Conservation (phyloP, 2,329 filamentous ascomycete species). For the Penicillium sp. region DNA sequence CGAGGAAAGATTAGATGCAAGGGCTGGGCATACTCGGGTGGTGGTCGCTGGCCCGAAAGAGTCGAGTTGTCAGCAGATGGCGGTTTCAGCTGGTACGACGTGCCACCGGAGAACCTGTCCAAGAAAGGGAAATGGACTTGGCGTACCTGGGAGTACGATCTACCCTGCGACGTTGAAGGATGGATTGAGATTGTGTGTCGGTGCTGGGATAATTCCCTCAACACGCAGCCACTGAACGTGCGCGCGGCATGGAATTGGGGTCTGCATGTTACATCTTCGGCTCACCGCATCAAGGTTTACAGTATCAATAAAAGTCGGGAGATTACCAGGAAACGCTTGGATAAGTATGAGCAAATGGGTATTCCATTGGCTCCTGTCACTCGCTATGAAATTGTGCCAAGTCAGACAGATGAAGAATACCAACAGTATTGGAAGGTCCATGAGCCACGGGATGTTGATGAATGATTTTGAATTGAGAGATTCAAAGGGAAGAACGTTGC, state of each 20-base stretch:
- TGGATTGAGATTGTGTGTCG: slow-evolving; percentile 62
- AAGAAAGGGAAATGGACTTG: slow-evolving; percentile 65
- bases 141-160: slow-evolving; percentile 63
- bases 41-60: slow-evolving; percentile 61
- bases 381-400: slow-evolving; percentile 30
- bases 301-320: slow-evolving; percentile 35
- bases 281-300: slow-evolving; percentile 41
- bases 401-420: slow-evolving; percentile 32
- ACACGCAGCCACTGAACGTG: slow-evolving; percentile 60
- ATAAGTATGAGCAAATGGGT: slow-evolving; percentile 30
- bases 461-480: slow-evolving; percentile 1
- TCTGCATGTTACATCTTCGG: slow-evolving; percentile 41
- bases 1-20: slow-evolving; percentile 58
- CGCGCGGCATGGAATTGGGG: slow-evolving; percentile 55
- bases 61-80: slow-evolving; percentile 67
- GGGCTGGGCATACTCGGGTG: slow-evolving; percentile 62
- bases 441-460: slow-evolving; percentile 27
- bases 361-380: slow-evolving; percentile 36
- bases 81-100: slow-evolving; percentile 64
- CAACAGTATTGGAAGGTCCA: slow-evolving; percentile 32
- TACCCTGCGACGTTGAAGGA: slow-evolving; percentile 64
- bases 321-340: slow-evolving; percentile 21
- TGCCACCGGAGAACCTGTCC: slow-evolving; percentile 61
- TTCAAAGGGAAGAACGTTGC: no score
- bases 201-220: slow-evolving; percentile 64